Evolutionary conservation across 2,329 filamentous ascomycete genomes (phyloP).

Genomic region (Aspergillus spinulosporus): DNA sequence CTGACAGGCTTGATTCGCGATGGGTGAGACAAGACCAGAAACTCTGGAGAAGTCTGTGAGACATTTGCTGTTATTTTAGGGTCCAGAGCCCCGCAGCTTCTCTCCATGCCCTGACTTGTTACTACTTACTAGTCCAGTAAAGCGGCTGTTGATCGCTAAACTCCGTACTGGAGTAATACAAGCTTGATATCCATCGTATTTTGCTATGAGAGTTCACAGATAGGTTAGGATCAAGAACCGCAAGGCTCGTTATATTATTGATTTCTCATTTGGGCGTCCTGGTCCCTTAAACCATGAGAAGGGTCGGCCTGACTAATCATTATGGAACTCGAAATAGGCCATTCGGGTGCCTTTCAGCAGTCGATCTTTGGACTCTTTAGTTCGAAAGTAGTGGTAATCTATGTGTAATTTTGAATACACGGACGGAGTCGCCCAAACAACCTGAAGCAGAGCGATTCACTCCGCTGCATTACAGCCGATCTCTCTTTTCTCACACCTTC

Average conservation of each 20-base stretch:
- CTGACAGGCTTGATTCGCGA: conserved; percentile 14
- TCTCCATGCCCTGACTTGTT: conserved; percentile 18
- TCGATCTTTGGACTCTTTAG: not conserved
- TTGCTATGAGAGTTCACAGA: no score
- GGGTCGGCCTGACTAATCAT: not conserved
- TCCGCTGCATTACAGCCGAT: conserved; percentile 13
- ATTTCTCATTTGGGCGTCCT: not conserved
- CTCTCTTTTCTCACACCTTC: conserved; percentile 8
- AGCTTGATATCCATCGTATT: no score
- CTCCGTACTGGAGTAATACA: no score
- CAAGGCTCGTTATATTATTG: no score
- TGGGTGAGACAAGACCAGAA: conserved; percentile 14
- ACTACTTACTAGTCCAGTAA: not conserved
- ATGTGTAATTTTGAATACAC: not conserved
- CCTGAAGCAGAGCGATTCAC: conserved; percentile 8
- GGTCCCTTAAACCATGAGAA: not conserved
- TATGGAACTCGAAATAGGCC: not conserved
- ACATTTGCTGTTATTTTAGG: conserved; percentile 28
- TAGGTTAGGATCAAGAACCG: no score
- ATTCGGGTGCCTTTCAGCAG: not conserved
- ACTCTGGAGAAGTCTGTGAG: conserved; percentile 18
- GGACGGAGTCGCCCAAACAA: conserved; percentile 16
- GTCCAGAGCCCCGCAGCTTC: conserved; percentile 1
- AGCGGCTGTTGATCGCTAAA: no score
- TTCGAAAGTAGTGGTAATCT: not conserved